Evolutionary conservation across 176 grass and related monocot species (phyloP).

Genomic region (Aegilops sharonensis): DNA sequence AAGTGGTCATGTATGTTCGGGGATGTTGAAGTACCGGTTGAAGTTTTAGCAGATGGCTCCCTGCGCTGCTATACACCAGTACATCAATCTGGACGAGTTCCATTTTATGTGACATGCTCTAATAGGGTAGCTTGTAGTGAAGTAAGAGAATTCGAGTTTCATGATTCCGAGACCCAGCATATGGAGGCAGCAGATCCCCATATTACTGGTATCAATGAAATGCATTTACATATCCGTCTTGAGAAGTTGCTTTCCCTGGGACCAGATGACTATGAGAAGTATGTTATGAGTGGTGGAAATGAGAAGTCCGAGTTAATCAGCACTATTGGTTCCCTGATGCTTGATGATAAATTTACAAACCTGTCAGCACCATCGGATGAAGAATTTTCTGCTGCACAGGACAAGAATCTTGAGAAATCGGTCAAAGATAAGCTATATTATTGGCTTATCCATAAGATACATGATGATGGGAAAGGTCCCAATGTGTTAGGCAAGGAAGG

Average conservation of each 20-base stretch:
- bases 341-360: slow-evolving; percentile 58
- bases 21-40: slow-evolving; percentile 77
- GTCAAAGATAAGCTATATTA: slow-evolving; percentile 80
- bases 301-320: slow-evolving; percentile 59
- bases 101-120: slow-evolving; percentile 97
- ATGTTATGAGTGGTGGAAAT: slow-evolving; percentile 41
- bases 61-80: slow-evolving; percentile 73
- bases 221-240: slow-evolving; percentile 84
- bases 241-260: slow-evolving; percentile 81
- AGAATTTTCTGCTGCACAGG: slow-evolving; percentile 31
- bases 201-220: slow-evolving; percentile 64
- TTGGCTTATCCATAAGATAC: slow-evolving; percentile 86
- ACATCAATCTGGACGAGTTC: slow-evolving; percentile 72
- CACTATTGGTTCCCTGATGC: slow-evolving; percentile 82
- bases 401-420: slow-evolving; percentile 68
- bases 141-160: slow-evolving; percentile 92
- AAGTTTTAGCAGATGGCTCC: slow-evolving; percentile 82
- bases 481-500: slow-evolving; percentile 88
- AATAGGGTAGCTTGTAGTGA: slow-evolving; percentile 95
- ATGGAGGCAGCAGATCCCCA: slow-evolving; percentile 60
- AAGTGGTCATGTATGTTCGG: slow-evolving; percentile 99
- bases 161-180: slow-evolving; percentile 43
- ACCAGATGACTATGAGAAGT: slow-evolving; percentile 51
- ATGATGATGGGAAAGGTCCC: slow-evolving; percentile 87
- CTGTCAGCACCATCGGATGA: slow-evolving; percentile 30